phyloP scores from a whole-genome alignment of 306 rosid species.

The Trifolium subterraneum region DNA sequence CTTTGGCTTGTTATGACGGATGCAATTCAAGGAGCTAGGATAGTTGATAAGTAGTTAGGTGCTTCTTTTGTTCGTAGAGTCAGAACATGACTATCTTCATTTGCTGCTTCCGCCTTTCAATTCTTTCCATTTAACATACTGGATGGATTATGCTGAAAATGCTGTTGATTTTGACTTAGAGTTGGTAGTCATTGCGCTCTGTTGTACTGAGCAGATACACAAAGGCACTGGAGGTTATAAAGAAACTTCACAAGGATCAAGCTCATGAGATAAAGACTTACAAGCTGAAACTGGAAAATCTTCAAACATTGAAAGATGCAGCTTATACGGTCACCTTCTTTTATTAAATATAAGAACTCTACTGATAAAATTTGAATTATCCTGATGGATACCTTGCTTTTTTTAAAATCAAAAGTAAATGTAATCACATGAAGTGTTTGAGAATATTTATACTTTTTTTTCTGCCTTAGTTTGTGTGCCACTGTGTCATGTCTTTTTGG shows the following conservation, averaged over 20 bases:
- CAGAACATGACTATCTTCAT: neutral
- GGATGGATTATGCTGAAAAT: constrained; percentile 13
- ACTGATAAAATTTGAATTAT: constrained; percentile 12
- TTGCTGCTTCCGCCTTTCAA: constrained; percentile 2
- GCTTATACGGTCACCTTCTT: constrained; percentile 74
- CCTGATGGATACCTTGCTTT: neutral
- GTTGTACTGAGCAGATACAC: constrained; percentile 67
- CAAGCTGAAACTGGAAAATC: constrained; percentile 87
- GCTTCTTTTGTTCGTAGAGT: constrained; percentile 30
- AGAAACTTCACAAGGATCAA: constrained; percentile 92
- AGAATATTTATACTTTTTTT: neutral
- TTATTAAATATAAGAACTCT: constrained; percentile 1
- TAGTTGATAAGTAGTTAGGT: neutral
- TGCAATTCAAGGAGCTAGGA: constrained; percentile 14
- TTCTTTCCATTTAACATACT: constrained; percentile 11
- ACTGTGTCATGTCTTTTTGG: neutral
- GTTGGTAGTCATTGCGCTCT: constrained; percentile 19
- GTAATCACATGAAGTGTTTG: neutral
- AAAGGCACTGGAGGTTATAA: constrained; percentile 92
- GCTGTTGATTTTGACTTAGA: constrained; percentile 27
- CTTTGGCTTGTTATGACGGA: neutral
- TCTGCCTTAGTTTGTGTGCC: neutral
- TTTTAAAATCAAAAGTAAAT: constrained; percentile 5
- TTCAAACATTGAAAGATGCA: constrained; percentile 85
- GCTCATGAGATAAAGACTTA: constrained; percentile 88